Conservation (phyloP, 371 early-diverging fungal genomes). For the Mycotypha africana region DNA sequence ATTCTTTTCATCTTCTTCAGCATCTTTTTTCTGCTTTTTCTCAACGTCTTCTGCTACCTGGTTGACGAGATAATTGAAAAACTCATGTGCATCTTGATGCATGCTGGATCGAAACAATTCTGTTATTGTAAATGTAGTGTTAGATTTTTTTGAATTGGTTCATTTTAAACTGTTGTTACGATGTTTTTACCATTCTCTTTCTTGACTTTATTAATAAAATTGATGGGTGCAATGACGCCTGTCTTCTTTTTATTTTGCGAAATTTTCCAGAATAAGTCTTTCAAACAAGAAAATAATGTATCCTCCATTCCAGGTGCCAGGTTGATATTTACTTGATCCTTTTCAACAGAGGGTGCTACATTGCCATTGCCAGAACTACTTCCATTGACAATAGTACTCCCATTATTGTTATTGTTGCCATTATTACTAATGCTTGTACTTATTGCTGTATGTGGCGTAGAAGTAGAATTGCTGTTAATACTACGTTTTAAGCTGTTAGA, state of each 20-base stretch:
- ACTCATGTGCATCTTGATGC: constrained; percentile 98
- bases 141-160: too few relatives aligned
- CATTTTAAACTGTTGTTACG: not conserved
- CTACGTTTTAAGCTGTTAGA: too few relatives aligned
- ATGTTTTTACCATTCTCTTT: constrained; percentile 75
- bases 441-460: too few relatives aligned
- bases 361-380: constrained; percentile 1
- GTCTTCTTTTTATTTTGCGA: constrained; percentile 77
- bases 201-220: constrained; percentile 83
- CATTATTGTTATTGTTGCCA: too few relatives aligned
- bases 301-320: constrained; percentile 64
- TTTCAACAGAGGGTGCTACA: constrained; percentile 11
- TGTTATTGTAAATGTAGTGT: too few relatives aligned
- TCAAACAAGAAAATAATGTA: constrained; percentile 78
- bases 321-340: constrained; percentile 39
- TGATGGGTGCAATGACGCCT: constrained; percentile 82
- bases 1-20: constrained; percentile 5
- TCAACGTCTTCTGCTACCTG: constrained; percentile 85
- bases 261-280: constrained; percentile 85
- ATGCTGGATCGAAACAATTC: constrained; percentile 88
- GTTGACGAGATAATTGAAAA: constrained; percentile 90
- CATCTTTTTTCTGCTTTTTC: constrained; percentile 40
- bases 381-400: too few relatives aligned
- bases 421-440: too few relatives aligned
- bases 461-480: too few relatives aligned